Conservation (phyloP, 768 basidiomycete genomes). For the Cyclocybe aegerita region DNA sequence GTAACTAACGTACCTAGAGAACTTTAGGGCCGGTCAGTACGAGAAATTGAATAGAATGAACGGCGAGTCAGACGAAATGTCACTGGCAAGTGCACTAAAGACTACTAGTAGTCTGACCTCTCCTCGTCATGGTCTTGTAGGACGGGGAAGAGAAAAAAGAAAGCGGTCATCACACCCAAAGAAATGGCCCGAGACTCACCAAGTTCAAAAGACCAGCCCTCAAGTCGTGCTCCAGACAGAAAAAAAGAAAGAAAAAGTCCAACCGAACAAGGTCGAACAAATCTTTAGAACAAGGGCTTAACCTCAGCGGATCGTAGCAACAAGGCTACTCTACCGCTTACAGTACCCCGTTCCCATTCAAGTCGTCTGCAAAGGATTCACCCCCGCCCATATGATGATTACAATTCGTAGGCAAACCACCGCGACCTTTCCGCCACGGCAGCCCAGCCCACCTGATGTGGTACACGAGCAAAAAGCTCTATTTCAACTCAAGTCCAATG, state of each 20-base stretch:
- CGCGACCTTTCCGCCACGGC: conserved; percentile 52
- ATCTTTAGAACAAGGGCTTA: conserved; percentile 73
- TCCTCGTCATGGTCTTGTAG: conserved; percentile 86
- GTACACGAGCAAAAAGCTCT: conserved; percentile 68
- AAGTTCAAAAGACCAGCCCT: conserved; percentile 37
- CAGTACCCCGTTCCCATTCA: conserved; percentile 74
- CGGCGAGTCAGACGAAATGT: conserved; percentile 89
- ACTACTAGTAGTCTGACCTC: no score
- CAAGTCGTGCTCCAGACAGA: conserved; percentile 26
- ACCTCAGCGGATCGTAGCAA: conserved; percentile 77
- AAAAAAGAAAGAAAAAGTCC: conserved; percentile 40
- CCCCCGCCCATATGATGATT: conserved; percentile 68
- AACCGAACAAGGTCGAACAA: conserved; percentile 52
- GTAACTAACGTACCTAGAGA: no score
- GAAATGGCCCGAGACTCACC: conserved; percentile 9
- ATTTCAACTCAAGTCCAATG: conserved; percentile 63
- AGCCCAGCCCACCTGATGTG: conserved; percentile 56
- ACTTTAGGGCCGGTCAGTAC: no score
- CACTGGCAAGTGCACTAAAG: conserved; percentile 88
- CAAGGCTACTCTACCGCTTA: conserved; percentile 79
- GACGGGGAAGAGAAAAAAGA: conserved; percentile 93
- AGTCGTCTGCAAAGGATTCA: conserved; percentile 81
- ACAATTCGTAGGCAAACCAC: conserved; percentile 53
- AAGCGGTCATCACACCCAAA: conserved; percentile 50
- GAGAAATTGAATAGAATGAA: no score